A percentile compares a stretch with the other conserved stretches of the same genome.
phyloP scores from a whole-genome alignment of 2,329 filamentous ascomycete species.

The Cladorrhinum sp. region DNA sequence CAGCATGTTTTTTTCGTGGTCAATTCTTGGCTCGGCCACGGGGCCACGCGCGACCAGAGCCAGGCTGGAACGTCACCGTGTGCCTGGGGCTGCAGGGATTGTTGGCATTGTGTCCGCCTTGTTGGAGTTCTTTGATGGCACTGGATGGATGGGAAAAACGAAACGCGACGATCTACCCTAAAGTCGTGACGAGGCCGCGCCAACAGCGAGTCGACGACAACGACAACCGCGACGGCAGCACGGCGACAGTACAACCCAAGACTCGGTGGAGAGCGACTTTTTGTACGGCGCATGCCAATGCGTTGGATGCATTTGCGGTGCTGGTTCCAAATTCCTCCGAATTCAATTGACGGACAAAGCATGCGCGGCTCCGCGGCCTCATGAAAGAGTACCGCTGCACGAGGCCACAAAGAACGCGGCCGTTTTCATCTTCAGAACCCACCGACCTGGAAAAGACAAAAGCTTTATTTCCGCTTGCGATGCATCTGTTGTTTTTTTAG shows the following conservation, averaged over 20 bases:
- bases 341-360: constrained; percentile 18
- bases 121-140: neutral
- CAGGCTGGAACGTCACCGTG: neutral
- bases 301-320: neutral
- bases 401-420: constrained; percentile 21
- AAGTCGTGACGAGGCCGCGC: neutral
- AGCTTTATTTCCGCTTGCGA: constrained; percentile 26
- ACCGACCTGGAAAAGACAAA: constrained; percentile 19
- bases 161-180: neutral
- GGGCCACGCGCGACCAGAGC: neutral
- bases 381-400: constrained; percentile 17
- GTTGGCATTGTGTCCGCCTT: neutral
- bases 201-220: neutral
- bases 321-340: neutral
- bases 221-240: neutral
- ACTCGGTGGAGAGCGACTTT: neutral
- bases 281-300: constrained; percentile 2
- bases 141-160: neutral
- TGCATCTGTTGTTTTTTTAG: constrained; percentile 20
- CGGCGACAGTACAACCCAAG: neutral
- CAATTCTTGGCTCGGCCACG: neutral
- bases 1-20: neutral
- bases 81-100: neutral
- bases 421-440: constrained; percentile 23
- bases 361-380: constrained; percentile 8